These are phyloP conservation scores for Pestalotiopsis sp. DNA, from an alignment of 2,329 filamentous ascomycete species.

Conservation along the genomic window DNA sequence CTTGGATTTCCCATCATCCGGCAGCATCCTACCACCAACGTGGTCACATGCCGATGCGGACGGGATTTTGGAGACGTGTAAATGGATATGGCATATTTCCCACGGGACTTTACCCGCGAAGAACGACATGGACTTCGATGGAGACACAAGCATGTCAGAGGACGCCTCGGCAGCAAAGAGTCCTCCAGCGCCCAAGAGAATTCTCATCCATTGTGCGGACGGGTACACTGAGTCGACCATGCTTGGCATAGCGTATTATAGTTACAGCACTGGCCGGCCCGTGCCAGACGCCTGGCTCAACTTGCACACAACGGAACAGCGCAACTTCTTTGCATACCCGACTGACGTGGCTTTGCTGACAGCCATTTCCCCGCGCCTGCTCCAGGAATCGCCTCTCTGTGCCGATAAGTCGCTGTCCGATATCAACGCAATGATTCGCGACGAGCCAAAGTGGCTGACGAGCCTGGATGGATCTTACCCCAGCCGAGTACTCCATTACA, in stretches of 20 bases:
- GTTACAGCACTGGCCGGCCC: conserved; percentile 82
- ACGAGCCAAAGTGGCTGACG: conserved; percentile 78
- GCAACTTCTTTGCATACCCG: conserved; percentile 96
- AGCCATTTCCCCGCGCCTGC: conserved; percentile 72
- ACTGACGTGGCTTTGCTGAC: conserved; percentile 85
- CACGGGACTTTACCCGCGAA: conserved; percentile 57
- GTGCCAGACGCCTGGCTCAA: conserved; percentile 86
- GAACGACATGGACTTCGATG: conserved; percentile 35
- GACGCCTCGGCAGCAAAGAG: conserved; percentile 22
- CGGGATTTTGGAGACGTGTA: conserved; percentile 81
- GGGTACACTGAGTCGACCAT: conserved; percentile 95
- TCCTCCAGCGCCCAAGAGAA: conserved; percentile 56
- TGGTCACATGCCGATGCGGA: conserved; percentile 84
- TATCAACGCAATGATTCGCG: conserved; percentile 51
- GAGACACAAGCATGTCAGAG: conserved; percentile 44
- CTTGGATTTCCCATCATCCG: conserved; percentile 89
- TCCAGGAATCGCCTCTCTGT: conserved; percentile 67
- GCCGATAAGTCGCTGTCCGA: conserved; percentile 52
- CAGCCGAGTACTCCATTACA: conserved; percentile 85
- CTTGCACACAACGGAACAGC: conserved; percentile 76
- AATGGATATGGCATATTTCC: conserved; percentile 85
- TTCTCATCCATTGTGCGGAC: conserved; percentile 91
- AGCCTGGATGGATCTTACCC: conserved; percentile 89
- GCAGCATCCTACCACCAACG: conserved; percentile 84
- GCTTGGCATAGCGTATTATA: conserved; percentile 87